phyloP scores from a whole-genome alignment of 2,329 filamentous ascomycete species.

The Cercospora janseana region DNA sequence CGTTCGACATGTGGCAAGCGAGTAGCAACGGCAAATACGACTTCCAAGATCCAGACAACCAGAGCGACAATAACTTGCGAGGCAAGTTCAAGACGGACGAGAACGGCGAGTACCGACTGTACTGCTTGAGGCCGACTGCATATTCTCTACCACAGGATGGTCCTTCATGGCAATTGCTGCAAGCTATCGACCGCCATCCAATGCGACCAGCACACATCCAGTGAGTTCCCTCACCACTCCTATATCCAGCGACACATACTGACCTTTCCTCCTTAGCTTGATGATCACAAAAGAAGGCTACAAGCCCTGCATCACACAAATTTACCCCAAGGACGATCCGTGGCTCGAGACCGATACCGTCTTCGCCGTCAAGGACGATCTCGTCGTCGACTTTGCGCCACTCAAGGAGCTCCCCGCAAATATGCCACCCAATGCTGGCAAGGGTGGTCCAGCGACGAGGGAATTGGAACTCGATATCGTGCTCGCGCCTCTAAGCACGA shows the following conservation, averaged over 20 bases:
- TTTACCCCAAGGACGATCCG: conserved; percentile 59
- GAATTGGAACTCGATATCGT: conserved; percentile 63
- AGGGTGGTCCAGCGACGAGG: conserved; percentile 32
- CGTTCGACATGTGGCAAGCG: conserved; percentile 77
- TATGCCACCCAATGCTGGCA: conserved; percentile 41
- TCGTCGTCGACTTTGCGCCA: conserved; percentile 58
- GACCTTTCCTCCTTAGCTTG: not conserved
- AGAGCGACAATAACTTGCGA: conserved; percentile 70
- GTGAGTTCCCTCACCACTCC: conserved; percentile 11
- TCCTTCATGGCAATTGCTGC: conserved; percentile 54
- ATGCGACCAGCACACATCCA: conserved; percentile 63
- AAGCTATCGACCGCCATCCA: conserved; percentile 56
- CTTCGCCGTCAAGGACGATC: conserved; percentile 61
- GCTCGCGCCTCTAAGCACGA: conserved; percentile 45
- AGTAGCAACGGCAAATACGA: conserved; percentile 70
- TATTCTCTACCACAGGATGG: conserved; percentile 69
- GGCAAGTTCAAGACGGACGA: conserved; percentile 72
- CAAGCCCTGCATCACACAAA: conserved; percentile 33
- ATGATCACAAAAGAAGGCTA: conserved; percentile 26
- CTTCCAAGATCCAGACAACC: conserved; percentile 68
- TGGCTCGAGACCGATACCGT: conserved; percentile 59
- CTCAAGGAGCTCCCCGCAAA: conserved; percentile 53
- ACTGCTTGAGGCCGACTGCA: conserved; percentile 71
- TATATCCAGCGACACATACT: not conserved
- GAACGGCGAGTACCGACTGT: conserved; percentile 69